phyloP scores from a whole-genome alignment of 2,329 filamentous ascomycete species.

The Phaeosphaeriaceae sp. region DNA sequence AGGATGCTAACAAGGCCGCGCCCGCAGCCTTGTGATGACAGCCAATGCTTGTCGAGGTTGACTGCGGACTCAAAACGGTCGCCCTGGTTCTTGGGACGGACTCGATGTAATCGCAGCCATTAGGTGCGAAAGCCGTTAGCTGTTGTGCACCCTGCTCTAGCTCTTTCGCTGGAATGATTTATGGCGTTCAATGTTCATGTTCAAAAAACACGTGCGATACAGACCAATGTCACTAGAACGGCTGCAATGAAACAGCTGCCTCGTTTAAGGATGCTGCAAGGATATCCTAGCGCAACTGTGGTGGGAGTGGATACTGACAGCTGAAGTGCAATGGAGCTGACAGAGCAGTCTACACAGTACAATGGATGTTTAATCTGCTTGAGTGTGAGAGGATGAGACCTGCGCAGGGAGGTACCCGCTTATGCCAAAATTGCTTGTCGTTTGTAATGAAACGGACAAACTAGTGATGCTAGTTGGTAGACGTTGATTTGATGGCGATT shows the following conservation, averaged over 20 bases:
- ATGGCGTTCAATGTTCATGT: not conserved
- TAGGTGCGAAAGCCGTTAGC: not conserved
- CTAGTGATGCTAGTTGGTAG: not conserved
- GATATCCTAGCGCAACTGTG: too few relatives aligned
- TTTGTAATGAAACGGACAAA: too few relatives aligned
- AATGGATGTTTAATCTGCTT: too few relatives aligned
- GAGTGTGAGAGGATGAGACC: too few relatives aligned
- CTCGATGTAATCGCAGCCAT: not conserved
- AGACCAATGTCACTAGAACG: too few relatives aligned
- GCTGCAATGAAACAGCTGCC: too few relatives aligned
- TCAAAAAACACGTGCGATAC: too few relatives aligned
- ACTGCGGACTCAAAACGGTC: slow-evolving; percentile 15
- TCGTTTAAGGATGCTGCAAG: too few relatives aligned
- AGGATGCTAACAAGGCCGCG: slow-evolving; percentile 23
- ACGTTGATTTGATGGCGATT: not conserved
- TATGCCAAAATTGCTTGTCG: not conserved
- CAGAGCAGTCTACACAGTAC: too few relatives aligned
- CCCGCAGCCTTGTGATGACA: slow-evolving; percentile 3
- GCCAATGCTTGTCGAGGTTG: slow-evolving; percentile 18
- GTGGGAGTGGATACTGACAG: too few relatives aligned
- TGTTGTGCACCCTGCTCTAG: not conserved
- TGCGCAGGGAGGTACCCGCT: not conserved
- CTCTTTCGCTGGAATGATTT: not conserved
- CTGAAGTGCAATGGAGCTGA: too few relatives aligned
- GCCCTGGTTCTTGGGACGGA: not conserved